phyloP scores from a whole-genome alignment of 2,329 filamentous ascomycete species.

The Zalaria obscura region DNA sequence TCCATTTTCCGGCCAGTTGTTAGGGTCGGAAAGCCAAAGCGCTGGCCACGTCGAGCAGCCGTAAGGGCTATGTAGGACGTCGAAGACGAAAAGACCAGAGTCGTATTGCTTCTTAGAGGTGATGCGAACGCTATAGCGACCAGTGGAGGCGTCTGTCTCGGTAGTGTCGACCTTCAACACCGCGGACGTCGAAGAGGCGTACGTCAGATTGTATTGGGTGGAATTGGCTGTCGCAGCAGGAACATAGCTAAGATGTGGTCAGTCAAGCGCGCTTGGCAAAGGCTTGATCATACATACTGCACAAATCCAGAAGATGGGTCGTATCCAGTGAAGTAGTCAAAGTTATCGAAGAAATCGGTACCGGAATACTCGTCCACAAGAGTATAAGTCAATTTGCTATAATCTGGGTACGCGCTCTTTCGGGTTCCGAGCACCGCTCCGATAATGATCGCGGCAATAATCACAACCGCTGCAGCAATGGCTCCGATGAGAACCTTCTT shows the following conservation, averaged over 20 bases:
- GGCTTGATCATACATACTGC: conserved; percentile 22
- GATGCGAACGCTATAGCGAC: conserved; percentile 49
- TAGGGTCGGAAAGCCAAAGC: conserved; percentile 49
- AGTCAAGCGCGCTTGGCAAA: background rate
- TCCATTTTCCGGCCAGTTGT: conserved; percentile 39
- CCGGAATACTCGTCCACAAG: conserved; percentile 23
- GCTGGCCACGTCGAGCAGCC: conserved; percentile 53
- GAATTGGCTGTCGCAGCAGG: conserved; percentile 10
- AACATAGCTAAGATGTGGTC: conserved; percentile 7
- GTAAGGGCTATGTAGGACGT: conserved; percentile 48
- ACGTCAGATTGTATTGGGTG: conserved; percentile 15
- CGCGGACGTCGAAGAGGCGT: conserved; percentile 12
- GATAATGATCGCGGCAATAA: conserved; percentile 13
- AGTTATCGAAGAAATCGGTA: conserved; percentile 33
- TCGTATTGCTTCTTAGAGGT: conserved; percentile 47
- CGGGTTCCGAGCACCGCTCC: conserved; percentile 13
- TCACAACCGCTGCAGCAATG: conserved; percentile 7
- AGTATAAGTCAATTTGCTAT: conserved; percentile 12
- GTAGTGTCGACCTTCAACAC: conserved; percentile 14
- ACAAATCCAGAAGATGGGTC: conserved; percentile 38
- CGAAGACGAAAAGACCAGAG: conserved; percentile 53
- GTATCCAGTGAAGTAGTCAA: conserved; percentile 31
- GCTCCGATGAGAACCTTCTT: conserved; percentile 8
- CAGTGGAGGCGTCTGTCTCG: conserved; percentile 19
- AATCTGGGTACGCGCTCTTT: conserved; percentile 13